Evolutionary conservation across 176 grass and related monocot genomes (phyloP), one percentile per base, ranked within the genome.

Genomic region (Thalia dealbata): DNA sequence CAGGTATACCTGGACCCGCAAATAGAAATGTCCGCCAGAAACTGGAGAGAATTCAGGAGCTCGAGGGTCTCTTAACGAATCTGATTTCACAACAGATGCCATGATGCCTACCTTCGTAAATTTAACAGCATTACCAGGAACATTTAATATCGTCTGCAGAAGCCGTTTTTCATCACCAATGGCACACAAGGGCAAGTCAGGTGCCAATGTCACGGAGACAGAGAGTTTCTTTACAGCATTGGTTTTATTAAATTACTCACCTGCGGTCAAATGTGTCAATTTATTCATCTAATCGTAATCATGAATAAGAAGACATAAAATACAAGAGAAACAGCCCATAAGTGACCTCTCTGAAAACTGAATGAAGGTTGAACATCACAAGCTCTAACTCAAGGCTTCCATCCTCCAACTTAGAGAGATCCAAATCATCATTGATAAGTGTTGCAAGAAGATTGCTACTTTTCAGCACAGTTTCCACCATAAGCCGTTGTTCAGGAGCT

Each of bases 61-160:
- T 75, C 87, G 83, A 76, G 89, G 78, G 45, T 99, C 95, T 82
- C 87, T 87, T 72, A 91, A 75, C 78, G 80, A 88, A 32, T 95
- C 95, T 68, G 87, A 27, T 70, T 88, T 90, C 32, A 88, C 83
- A 85, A 95, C 50, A 1, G 90, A 88, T 72, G 95, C 87, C 74
- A 81, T 54, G 28, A 99, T 75, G 19, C 95, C 95, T 81, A 93
- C 95, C 81, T 88, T 99, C 10, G 95, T 99, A 78, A 89, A 99
- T 72, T 99, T 99, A 35, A 99, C 90, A 59, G 95, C 95, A 69
- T 99, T 99, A 12, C 95, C 88, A 63, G 74, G 84, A 45, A 99
- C 84, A 82, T 99, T 99, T 24, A 99, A 67, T 75, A 99, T 91
- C 63, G 91, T 95, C 75, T 95, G 95, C 90, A 99, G 84, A 41